Percentiles rank a stretch among this genome's conserved stretches.
phyloP scores from a whole-genome alignment of 2,329 filamentous ascomycete species.

The Dothistroma pini region DNA sequence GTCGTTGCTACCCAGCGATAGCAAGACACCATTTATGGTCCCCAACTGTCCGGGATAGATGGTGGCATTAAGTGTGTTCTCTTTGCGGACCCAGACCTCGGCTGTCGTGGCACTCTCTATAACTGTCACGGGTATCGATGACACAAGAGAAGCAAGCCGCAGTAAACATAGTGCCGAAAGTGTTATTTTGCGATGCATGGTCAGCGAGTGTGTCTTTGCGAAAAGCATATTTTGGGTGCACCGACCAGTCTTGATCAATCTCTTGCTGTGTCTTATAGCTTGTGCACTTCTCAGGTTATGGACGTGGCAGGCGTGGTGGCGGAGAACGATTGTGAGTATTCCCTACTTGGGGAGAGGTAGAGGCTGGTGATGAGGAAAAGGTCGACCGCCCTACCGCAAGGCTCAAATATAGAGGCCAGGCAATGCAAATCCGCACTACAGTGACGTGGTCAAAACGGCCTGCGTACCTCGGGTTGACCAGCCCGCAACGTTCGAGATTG shows the following conservation, averaged over 20 bases:
- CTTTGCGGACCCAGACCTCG: conserved; percentile 15
- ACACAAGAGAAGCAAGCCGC: background rate
- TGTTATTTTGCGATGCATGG: background rate
- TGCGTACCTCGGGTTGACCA: too few species aligned
- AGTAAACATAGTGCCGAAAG: background rate
- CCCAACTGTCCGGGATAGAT: conserved; percentile 5
- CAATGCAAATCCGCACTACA: too few species aligned
- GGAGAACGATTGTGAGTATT: too few species aligned
- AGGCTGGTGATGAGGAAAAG: too few species aligned
- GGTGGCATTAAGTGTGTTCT: conserved; percentile 23
- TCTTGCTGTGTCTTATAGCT: too few species aligned
- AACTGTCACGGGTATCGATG: conserved; percentile 6
- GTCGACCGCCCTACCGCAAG: too few species aligned
- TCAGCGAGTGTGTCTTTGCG: background rate
- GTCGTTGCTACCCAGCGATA: background rate
- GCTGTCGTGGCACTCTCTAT: background rate
- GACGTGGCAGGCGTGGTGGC: too few species aligned
- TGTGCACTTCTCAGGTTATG: too few species aligned
- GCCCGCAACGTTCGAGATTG: too few species aligned
- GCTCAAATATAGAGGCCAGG: too few species aligned
- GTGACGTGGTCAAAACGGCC: too few species aligned
- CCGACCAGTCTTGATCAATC: background rate
- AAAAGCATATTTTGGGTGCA: background rate
- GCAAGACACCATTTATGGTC: background rate
- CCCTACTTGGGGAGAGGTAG: too few species aligned